Percentiles rank a stretch among this genome's conserved stretches.
phyloP scores from a whole-genome alignment of 2,329 filamentous ascomycete genomes.

The Penicillium sp. region DNA sequence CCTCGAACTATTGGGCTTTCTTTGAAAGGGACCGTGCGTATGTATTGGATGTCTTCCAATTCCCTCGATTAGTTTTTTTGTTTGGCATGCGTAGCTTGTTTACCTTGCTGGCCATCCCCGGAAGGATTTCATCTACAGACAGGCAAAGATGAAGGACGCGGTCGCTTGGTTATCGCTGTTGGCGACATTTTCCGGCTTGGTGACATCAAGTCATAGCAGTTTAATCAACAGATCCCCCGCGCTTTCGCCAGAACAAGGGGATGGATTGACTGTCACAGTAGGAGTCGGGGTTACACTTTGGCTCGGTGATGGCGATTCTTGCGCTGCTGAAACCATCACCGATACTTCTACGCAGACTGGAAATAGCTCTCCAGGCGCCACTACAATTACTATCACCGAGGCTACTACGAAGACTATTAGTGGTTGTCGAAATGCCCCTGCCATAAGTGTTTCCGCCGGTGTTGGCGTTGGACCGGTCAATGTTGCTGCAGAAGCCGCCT shows the following conservation, averaged over 20 bases:
- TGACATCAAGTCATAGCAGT: background rate
- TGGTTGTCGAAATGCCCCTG: background rate
- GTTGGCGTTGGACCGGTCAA: background rate
- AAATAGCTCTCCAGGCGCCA: background rate
- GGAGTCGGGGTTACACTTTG: constrained; percentile 10
- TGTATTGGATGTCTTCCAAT: background rate
- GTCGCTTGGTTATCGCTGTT: constrained; percentile 14
- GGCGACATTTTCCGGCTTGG: constrained; percentile 3
- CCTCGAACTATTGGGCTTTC: background rate
- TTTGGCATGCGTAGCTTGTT: background rate
- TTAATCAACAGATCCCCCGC: background rate
- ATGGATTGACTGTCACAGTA: background rate
- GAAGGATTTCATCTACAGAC: background rate
- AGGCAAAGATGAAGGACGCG: constrained; percentile 12
- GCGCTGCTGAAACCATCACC: constrained; percentile 3
- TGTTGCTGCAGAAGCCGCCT: background rate
- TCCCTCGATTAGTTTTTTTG: background rate
- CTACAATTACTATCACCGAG: background rate
- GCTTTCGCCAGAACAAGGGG: background rate
- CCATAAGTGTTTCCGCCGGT: background rate
- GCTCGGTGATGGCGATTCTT: constrained; percentile 9
- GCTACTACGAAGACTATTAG: background rate
- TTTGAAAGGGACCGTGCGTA: constrained; percentile 2
- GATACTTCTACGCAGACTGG: background rate
- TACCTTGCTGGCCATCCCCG: background rate